phyloP scores from a whole-genome alignment of 306 rosid genomes.

The Mimosa pudica region DNA sequence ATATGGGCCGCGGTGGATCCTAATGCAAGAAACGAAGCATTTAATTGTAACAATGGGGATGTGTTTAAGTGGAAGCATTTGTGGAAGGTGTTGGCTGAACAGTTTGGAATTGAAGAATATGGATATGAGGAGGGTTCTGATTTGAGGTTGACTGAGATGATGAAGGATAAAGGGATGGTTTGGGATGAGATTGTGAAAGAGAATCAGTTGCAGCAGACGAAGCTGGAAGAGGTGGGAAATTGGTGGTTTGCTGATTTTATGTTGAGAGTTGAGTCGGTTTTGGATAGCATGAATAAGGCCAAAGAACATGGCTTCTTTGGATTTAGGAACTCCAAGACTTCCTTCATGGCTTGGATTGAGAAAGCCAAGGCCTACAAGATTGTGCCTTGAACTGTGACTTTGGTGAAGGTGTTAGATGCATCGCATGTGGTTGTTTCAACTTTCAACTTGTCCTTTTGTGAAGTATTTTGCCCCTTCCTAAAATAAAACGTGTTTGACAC shows the following conservation, averaged over 20 bases:
- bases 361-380: slow-evolving; percentile 50
- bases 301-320: slow-evolving; percentile 21
- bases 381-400: slow-evolving; percentile 39
- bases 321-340: slow-evolving; percentile 44
- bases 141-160: slow-evolving; percentile 47
- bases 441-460: not conserved
- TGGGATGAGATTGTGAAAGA: slow-evolving; percentile 69
- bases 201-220: slow-evolving; percentile 41
- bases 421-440: not conserved
- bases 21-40: slow-evolving; percentile 50
- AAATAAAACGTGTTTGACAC: not conserved
- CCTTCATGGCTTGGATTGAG: slow-evolving; percentile 39
- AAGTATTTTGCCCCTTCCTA: not conserved
- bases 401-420: too few relatives aligned
- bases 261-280: not conserved
- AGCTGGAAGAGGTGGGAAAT: slow-evolving; percentile 56
- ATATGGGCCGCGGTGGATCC: slow-evolving; percentile 65
- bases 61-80: slow-evolving; percentile 72
- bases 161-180: slow-evolving; percentile 51
- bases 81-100: slow-evolving; percentile 63
- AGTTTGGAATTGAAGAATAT: slow-evolving; percentile 55
- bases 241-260: slow-evolving; percentile 56
- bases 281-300: slow-evolving; percentile 52
- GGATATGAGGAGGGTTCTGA: slow-evolving; percentile 50
- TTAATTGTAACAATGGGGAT: slow-evolving; percentile 62